phyloP scores from a whole-genome alignment of 805 yeast species.

The Saccharomycopsis synnaedendra region DNA sequence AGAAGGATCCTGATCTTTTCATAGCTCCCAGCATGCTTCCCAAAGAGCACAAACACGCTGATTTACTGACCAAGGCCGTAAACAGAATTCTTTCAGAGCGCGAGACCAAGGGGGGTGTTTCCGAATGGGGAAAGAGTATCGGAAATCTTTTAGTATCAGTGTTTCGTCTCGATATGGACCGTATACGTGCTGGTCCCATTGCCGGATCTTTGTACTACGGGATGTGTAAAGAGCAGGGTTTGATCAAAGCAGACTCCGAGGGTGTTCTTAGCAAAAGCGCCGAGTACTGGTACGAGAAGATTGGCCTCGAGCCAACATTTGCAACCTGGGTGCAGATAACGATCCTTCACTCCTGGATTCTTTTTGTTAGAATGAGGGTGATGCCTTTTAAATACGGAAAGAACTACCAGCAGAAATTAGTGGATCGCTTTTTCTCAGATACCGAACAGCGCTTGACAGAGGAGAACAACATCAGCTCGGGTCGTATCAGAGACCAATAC shows the following conservation, averaged over 20 bases:
- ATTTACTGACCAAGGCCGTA: too few relatives aligned
- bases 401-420: conserved; percentile 83
- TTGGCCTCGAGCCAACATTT: conserved; percentile 75
- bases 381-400: conserved; percentile 85
- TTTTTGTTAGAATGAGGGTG: conserved; percentile 91
- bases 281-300: conserved; percentile 71
- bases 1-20: background rate
- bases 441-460: conserved; percentile 77
- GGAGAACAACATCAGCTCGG: conserved; percentile 76
- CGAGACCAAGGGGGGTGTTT: too few relatives aligned
- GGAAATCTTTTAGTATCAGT: conserved; percentile 53
- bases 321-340: conserved; percentile 97
- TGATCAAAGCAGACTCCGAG: conserved; percentile 71
- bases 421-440: conserved; percentile 82
- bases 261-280: conserved; percentile 57
- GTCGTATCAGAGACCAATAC: conserved; percentile 73
- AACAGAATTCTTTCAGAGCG: too few relatives aligned
- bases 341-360: conserved; percentile 83
- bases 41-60: background rate
- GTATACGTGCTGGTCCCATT: conserved; percentile 83
- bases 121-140: conserved; percentile 18
- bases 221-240: conserved; percentile 76
- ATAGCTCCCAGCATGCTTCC: conserved; percentile 3
- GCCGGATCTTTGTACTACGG: conserved; percentile 85
- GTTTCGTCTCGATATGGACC: conserved; percentile 82